A percentile compares a stretch with the other conserved stretches of the same genome.
Evolutionary conservation across 2,329 filamentous ascomycete genomes (phyloP).

Genomic region (Curvularia spicifera): DNA sequence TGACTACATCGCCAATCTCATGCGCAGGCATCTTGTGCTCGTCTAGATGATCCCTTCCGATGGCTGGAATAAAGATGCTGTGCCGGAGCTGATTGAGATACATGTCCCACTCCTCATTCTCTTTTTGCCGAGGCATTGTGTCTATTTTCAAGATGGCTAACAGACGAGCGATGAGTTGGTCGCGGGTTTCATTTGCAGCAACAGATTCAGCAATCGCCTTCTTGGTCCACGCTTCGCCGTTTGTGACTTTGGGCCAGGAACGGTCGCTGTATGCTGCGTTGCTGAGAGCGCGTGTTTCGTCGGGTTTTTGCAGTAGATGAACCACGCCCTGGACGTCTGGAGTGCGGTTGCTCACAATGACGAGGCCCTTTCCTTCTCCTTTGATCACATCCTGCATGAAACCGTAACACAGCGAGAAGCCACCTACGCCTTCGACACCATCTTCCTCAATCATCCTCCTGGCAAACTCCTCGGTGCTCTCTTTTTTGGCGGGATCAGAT

Average conservation of each 20-base stretch:
- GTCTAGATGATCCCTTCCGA: slow-evolving; percentile 57
- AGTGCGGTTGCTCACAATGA: slow-evolving; percentile 68
- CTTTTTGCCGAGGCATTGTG: slow-evolving; percentile 59
- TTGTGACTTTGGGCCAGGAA: slow-evolving; percentile 67
- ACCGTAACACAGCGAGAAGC: slow-evolving; percentile 68
- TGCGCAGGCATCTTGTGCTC: slow-evolving; percentile 47
- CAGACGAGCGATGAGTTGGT: slow-evolving; percentile 59
- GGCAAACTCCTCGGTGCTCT: slow-evolving; percentile 60
- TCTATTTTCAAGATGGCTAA: slow-evolving; percentile 61
- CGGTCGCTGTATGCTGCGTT: slow-evolving; percentile 66
- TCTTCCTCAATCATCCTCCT: slow-evolving; percentile 61
- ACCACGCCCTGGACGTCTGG: slow-evolving; percentile 58
- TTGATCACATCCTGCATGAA: slow-evolving; percentile 55
- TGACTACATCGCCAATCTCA: slow-evolving; percentile 52
- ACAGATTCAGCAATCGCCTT: slow-evolving; percentile 57
- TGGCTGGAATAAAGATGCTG: slow-evolving; percentile 66
- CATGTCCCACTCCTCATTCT: slow-evolving; percentile 59
- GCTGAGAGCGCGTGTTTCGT: slow-evolving; percentile 65
- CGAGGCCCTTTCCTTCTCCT: slow-evolving; percentile 47
- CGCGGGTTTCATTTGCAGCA: slow-evolving; percentile 52
- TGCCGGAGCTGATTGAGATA: slow-evolving; percentile 64
- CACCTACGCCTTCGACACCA: slow-evolving; percentile 64
- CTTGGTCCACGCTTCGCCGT: slow-evolving; percentile 62
- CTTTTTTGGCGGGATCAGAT: slow-evolving; percentile 40
- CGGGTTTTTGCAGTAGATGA: slow-evolving; percentile 57